These are phyloP conservation scores for Paralagenidium karlingii DNA, from an alignment of 352 stramenopile genomes.

Conservation along the genomic window DNA sequence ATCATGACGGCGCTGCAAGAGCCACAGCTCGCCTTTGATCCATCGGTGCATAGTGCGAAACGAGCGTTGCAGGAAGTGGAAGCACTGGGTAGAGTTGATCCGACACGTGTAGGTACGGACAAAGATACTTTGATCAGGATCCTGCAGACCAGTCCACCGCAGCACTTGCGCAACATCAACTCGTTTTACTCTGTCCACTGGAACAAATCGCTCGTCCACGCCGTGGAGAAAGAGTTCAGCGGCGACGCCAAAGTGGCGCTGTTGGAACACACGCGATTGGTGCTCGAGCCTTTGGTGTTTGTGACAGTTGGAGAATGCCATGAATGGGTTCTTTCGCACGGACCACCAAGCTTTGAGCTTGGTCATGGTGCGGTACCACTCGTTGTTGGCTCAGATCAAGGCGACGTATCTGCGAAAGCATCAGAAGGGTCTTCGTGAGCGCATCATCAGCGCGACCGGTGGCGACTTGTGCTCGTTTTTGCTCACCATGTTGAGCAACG, in stretches of 20 bases:
- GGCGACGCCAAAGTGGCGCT: slow-evolving; percentile 61
- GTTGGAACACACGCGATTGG: slow-evolving; percentile 23
- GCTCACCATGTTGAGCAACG: slow-evolving; percentile 39
- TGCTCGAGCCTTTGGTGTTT: slow-evolving; percentile 40
- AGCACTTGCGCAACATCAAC: slow-evolving; percentile 58
- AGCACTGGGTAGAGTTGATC: slow-evolving; percentile 59
- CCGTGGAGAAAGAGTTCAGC: slow-evolving; percentile 73
- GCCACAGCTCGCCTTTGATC: slow-evolving; percentile 33
- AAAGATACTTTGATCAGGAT: slow-evolving; percentile 58
- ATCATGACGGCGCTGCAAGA: slow-evolving; percentile 52
- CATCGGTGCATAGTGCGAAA: slow-evolving; percentile 38
- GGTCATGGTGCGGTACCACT: slow-evolving; percentile 7
- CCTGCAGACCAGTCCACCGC: slow-evolving; percentile 33
- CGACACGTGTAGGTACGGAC: slow-evolving; percentile 57
- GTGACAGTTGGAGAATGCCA: slow-evolving; percentile 58
- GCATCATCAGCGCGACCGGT: slow-evolving; percentile 4
- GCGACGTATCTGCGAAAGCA: slow-evolving; percentile 7
- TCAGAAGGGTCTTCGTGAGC: slow-evolving; percentile 3
- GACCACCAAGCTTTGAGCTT: slow-evolving; percentile 3
- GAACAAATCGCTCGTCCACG: slow-evolving; percentile 65
- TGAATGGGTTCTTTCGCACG: slow-evolving; percentile 32
- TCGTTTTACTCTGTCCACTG: slow-evolving; percentile 64
- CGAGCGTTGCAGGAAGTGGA: slow-evolving; percentile 58
- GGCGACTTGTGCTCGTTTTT: slow-evolving; percentile 34
- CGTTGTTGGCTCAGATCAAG: slow-evolving; percentile 1